Conservation (phyloP, 2,329 filamentous ascomycete species). For the Penicillium hordei region DNA sequence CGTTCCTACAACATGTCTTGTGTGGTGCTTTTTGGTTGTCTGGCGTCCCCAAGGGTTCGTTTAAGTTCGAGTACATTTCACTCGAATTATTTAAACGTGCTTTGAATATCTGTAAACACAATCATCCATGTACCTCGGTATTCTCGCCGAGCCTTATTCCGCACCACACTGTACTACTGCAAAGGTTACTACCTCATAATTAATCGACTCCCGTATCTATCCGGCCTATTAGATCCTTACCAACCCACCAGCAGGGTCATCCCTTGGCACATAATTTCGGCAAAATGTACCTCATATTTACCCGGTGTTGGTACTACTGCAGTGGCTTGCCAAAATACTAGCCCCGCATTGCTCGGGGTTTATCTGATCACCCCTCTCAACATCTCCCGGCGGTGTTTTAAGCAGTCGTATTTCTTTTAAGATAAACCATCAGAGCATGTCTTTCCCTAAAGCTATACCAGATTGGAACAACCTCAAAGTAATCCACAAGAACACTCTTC, state of each 20-base stretch:
- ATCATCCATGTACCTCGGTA: neutral
- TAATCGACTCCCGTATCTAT: neutral
- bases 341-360: neutral
- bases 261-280: neutral
- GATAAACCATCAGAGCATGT: slow-evolving; percentile 1
- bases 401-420: neutral
- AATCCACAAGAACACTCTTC: slow-evolving; percentile 60
- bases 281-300: neutral
- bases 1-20: slow-evolving; percentile 51
- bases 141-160: neutral
- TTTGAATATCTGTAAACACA: no score
- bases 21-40: slow-evolving; percentile 43
- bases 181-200: neutral
- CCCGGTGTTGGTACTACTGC: neutral
- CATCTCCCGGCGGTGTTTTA: neutral
- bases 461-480: slow-evolving; percentile 64
- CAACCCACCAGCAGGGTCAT: neutral
- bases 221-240: neutral
- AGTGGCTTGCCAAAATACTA: no score
- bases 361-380: neutral
- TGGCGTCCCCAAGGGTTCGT: slow-evolving; percentile 32
- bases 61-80: no score
- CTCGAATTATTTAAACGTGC: no score
- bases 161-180: neutral
- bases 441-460: slow-evolving; percentile 33